Base-by-base conservation (phyloP, 1,284 basidiomycete genomes). In the Grifola frondosa region DNA sequence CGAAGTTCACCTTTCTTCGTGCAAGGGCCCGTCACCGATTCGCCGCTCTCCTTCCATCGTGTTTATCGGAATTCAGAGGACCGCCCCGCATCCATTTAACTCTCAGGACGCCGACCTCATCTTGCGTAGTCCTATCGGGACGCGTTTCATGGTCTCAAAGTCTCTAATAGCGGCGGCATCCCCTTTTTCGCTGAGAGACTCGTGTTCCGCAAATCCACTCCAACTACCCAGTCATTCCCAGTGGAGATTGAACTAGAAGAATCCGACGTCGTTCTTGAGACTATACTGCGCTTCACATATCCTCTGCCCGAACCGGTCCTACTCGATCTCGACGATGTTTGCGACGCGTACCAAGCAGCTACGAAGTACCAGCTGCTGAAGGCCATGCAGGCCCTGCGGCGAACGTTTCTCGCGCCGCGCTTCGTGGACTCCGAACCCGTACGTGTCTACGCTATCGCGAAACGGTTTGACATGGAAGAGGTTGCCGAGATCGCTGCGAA, bases 371-470 rank as follows among this genome's bases (percentile, higher is more conserved):
- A 31, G 17, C 13, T 46, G 21, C 5, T 23, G n/a, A 41, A 30
- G 19, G 39, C 30, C 15, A 16, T 13, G 21, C 20, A 3, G 9
- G 26, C 44, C 5, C 40, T 46, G n/a, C 19, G 30, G 24, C 22
- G 20, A 11, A 29, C 31, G 24, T 24, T 42, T 12, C 16, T n/a
- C 29, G 15, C 36, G 10, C 40, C 45, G 17, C 40, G 40, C 12
- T 52, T 52, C 40, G 13, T 48, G 20, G 36, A 39, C 20, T 21
- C 13, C 10, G 43, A 46, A n/a, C 50, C 50, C 31, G 38, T 49
- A 4, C 38, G 46, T 17, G 37, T 52, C 15, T 43, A 46, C 34
- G 47, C 43, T n/a, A 23, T 52, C 37, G 46, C 47, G 4, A 19
- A 42, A 15, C 38, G 44, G 12, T 49, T 37, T 21, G 21, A 22